These are phyloP conservation scores for Hortiboletus campestris DNA, from an alignment of 768 basidiomycete species.

Conservation along the genomic window DNA sequence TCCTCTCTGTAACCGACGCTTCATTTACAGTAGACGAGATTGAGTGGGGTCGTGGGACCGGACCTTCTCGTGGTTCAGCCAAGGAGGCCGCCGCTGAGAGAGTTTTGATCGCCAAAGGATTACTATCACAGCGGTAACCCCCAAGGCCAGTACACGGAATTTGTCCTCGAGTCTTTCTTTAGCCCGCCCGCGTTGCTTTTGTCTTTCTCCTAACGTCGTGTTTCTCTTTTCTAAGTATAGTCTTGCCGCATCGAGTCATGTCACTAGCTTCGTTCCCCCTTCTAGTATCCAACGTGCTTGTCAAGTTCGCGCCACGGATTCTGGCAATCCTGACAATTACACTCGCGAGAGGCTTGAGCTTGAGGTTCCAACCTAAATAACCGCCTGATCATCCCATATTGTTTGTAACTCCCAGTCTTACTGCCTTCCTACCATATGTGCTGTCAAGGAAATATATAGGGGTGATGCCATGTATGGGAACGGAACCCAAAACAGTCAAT, in stretches of 20 bases:
- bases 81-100: constrained; percentile 22
- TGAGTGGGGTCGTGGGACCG: constrained; percentile 24
- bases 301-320: no score
- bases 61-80: constrained; percentile 16
- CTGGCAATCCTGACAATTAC: background rate
- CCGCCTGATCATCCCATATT: background rate
- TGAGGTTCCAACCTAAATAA: background rate
- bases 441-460: constrained; percentile 2
- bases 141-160: no score
- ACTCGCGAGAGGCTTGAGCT: background rate
- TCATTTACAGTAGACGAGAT: constrained; percentile 15
- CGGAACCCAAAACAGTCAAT: constrained; percentile 1
- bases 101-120: constrained; percentile 15
- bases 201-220: no score
- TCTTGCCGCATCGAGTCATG: no score
- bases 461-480: constrained; percentile 15
- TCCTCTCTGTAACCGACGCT: background rate
- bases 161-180: no score
- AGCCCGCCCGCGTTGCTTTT: no score
- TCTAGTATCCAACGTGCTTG: no score
- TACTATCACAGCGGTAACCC: background rate
- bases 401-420: background rate
- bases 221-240: no score
- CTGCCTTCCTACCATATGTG: background rate
- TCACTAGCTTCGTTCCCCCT: no score